Evolutionary conservation across 2,329 filamentous ascomycete species (phyloP).

Genomic region (Thelonectria rubi): DNA sequence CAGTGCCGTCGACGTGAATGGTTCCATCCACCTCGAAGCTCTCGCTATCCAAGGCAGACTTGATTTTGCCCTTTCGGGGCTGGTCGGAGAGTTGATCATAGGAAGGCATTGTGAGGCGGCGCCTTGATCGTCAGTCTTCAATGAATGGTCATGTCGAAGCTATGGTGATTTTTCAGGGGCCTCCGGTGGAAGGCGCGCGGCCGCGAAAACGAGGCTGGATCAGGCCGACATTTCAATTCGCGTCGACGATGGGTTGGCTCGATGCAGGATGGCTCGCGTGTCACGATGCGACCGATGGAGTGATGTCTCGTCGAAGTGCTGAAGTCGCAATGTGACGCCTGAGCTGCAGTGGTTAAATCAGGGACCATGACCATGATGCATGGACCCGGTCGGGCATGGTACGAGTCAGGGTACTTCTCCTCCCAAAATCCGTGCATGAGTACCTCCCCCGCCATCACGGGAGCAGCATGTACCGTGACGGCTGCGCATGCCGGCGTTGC

Average conservation of each 20-base stretch:
- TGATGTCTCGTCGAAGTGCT: constrained; percentile 10
- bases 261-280: constrained; percentile 2
- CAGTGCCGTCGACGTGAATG: constrained; percentile 81
- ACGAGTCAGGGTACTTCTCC: constrained; percentile 26
- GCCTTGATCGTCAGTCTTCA: constrained; percentile 31
- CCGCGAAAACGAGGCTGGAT: constrained; percentile 19
- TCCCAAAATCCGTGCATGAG: constrained; percentile 25
- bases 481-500: neutral
- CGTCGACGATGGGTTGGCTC: constrained; percentile 1
- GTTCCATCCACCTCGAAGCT: constrained; percentile 87
- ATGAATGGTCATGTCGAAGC: constrained; percentile 41
- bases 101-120: constrained; percentile 55
- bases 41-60: constrained; percentile 81
- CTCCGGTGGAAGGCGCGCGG: constrained; percentile 24
- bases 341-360: constrained; percentile 14
- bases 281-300: constrained; percentile 5
- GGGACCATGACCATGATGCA: constrained; percentile 17
- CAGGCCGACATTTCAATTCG: constrained; percentile 7
- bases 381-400: constrained; percentile 1
- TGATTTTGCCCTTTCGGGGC: constrained; percentile 67
- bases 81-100: constrained; percentile 56
- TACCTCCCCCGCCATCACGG: constrained; percentile 34
- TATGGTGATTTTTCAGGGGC: constrained; percentile 20
- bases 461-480: constrained; percentile 28
- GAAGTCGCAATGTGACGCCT: constrained; percentile 17